phyloP scores from a whole-genome alignment of 306 rosid genomes.

The Leucaena leucocephala region DNA sequence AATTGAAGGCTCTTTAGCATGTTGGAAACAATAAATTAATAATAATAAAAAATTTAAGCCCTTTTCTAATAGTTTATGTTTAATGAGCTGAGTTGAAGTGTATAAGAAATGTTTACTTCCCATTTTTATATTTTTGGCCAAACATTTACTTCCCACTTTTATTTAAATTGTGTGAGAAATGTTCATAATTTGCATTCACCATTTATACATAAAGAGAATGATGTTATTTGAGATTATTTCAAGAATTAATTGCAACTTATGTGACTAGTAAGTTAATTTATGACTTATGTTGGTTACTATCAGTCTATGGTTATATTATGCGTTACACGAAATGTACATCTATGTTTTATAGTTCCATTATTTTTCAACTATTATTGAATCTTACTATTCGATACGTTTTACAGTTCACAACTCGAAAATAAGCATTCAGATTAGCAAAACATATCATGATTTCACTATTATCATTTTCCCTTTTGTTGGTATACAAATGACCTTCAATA shows the following conservation, averaged over 20 bases:
- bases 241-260: background rate
- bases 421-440: background rate
- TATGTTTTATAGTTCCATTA: background rate
- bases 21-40: background rate
- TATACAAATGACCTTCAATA: slow-evolving; percentile 4
- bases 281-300: background rate
- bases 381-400: background rate
- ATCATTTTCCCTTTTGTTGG: background rate
- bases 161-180: slow-evolving; percentile 18
- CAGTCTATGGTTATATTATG: background rate
- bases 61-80: background rate
- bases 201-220: slow-evolving; percentile 3
- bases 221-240: background rate
- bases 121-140: background rate
- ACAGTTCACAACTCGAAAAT: background rate
- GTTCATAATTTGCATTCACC: slow-evolving; percentile 21
- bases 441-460: background rate
- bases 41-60: background rate
- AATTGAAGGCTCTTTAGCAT: background rate
- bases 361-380: background rate
- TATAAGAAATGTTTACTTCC: background rate
- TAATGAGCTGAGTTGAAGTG: background rate
- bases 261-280: background rate
- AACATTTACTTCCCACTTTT: background rate
- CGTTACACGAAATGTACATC: background rate